Conservation (phyloP, 2,329 filamentous ascomycete genomes). For the Paraphoma sp. region DNA sequence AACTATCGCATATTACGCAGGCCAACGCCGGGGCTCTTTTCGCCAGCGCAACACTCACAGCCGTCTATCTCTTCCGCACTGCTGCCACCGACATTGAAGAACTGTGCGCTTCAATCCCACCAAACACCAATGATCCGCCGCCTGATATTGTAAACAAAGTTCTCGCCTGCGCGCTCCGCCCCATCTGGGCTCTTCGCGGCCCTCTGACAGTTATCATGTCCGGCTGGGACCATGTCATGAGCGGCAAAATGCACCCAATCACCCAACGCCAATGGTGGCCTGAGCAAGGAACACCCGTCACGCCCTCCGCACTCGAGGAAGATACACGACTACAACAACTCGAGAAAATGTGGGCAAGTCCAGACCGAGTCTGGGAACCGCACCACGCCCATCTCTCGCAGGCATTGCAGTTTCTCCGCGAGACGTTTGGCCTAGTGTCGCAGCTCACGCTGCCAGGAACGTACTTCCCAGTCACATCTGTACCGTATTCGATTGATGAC, state of each 20-base stretch:
- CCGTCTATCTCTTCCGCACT: conserved; percentile 44
- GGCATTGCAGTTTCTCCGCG: conserved; percentile 35
- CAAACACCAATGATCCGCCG: conserved; percentile 21
- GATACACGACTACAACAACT: conserved; percentile 33
- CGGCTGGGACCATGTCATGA: conserved; percentile 40
- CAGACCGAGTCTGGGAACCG: conserved; percentile 11
- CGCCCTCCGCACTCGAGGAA: conserved; percentile 33
- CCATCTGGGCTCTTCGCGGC: conserved; percentile 40
- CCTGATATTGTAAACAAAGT: conserved; percentile 34
- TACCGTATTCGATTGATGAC: conserved; percentile 39
- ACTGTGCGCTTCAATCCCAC: conserved; percentile 30
- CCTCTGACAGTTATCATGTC: conserved; percentile 38
- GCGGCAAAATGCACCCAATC: conserved; percentile 34
- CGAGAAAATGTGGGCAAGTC: conserved; percentile 31
- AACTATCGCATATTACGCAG: conserved; percentile 45
- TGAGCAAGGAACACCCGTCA: conserved; percentile 23
- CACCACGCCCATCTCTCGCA: conserved; percentile 17
- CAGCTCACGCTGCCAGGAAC: conserved; percentile 34
- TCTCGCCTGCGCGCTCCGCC: conserved; percentile 30
- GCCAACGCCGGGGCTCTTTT: conserved; percentile 53
- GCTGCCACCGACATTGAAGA: conserved; percentile 40
- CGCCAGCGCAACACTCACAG: conserved; percentile 40
- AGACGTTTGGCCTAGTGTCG: conserved; percentile 39
- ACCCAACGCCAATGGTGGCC: conserved; percentile 45
- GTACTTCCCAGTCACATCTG: conserved; percentile 33